These are phyloP conservation scores for Scedosporium minutisporum DNA, from an alignment of 2,329 filamentous ascomycete genomes.

Conservation along the genomic window DNA sequence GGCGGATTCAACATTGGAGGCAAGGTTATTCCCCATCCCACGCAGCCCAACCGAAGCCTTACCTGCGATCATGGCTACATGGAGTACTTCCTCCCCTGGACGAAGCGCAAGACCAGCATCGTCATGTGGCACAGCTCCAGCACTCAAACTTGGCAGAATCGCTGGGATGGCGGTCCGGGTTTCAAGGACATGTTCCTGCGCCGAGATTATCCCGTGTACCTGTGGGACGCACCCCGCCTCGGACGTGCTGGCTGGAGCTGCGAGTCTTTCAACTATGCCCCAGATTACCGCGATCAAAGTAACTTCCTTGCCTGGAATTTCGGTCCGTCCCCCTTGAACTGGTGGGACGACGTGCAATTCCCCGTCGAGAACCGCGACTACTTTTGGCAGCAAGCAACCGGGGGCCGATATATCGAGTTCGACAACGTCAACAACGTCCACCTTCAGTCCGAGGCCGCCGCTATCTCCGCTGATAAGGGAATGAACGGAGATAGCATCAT, in stretches of 20 bases:
- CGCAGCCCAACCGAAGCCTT: slow-evolving; percentile 19
- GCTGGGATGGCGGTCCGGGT: slow-evolving; percentile 27
- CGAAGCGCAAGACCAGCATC: slow-evolving; percentile 21
- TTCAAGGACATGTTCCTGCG: slow-evolving; percentile 28
- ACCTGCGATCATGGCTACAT: slow-evolving; percentile 29
- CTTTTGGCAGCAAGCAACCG: slow-evolving; percentile 24
- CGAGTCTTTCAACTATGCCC: slow-evolving; percentile 18
- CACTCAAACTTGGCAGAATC: slow-evolving; percentile 27
- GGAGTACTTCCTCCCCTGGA: slow-evolving; percentile 27
- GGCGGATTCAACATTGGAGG: slow-evolving; percentile 25
- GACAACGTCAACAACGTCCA: slow-evolving; percentile 21
- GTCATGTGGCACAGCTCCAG: slow-evolving; percentile 29
- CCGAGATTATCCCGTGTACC: slow-evolving; percentile 25
- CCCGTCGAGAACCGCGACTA: slow-evolving; percentile 17
- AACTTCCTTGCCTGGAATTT: slow-evolving; percentile 27
- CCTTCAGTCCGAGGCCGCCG: slow-evolving; percentile 20
- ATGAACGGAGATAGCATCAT: slow-evolving; percentile 18
- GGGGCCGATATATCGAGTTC: slow-evolving; percentile 24
- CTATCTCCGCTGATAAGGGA: slow-evolving; percentile 17
- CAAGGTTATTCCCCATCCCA: slow-evolving; percentile 16
- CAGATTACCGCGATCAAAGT: slow-evolving; percentile 22
- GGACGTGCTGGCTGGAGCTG: slow-evolving; percentile 27
- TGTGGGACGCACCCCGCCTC: slow-evolving; percentile 26
- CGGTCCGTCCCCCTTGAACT: slow-evolving; percentile 18
- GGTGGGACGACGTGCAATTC: slow-evolving; percentile 25